Conservation (phyloP, 2,329 filamentous ascomycete genomes). For the Lanzia echinophila region DNA sequence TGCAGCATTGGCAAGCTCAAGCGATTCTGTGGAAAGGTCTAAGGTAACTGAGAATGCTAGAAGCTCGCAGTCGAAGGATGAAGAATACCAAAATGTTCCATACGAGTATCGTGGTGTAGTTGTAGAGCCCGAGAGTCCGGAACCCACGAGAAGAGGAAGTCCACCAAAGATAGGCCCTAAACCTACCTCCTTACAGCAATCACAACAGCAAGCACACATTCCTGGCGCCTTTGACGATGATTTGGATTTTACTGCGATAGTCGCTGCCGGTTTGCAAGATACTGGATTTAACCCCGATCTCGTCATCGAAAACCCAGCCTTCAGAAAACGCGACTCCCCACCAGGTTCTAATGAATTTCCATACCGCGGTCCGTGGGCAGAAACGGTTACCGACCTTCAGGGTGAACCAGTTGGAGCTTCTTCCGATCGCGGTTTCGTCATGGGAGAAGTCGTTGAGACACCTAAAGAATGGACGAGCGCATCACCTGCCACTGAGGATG, state of each 20-base stretch:
- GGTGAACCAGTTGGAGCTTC: constrained; percentile 11
- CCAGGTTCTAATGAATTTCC: constrained; percentile 46
- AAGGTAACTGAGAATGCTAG: constrained; percentile 3
- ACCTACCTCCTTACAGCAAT: constrained; percentile 32
- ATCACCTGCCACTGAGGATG: constrained; percentile 30
- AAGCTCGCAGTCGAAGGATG: constrained; percentile 2
- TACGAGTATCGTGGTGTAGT: constrained; percentile 26
- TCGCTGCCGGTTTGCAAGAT: constrained; percentile 62
- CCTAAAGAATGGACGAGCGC: constrained; percentile 33
- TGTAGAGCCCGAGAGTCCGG: constrained; percentile 20
- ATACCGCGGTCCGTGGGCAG: constrained; percentile 45
- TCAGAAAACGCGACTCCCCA: constrained; percentile 56
- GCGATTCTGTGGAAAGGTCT: constrained; percentile 16
- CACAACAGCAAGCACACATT: constrained; percentile 40
- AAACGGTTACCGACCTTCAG: constrained; percentile 41
- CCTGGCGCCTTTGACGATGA: constrained; percentile 63
- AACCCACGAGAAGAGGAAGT: constrained; percentile 18
- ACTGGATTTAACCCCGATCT: constrained; percentile 66
- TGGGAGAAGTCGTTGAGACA: constrained; percentile 41
- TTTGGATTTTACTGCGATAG: constrained; percentile 60
- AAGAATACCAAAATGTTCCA: constrained; percentile 13
- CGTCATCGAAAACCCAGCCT: constrained; percentile 59
- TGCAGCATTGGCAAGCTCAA: constrained; percentile 22
- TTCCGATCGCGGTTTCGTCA: constrained; percentile 36
- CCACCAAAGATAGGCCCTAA: constrained; percentile 53